phyloP scores from a whole-genome alignment of 345 rosid species.

The Luvunga scandens region DNA sequence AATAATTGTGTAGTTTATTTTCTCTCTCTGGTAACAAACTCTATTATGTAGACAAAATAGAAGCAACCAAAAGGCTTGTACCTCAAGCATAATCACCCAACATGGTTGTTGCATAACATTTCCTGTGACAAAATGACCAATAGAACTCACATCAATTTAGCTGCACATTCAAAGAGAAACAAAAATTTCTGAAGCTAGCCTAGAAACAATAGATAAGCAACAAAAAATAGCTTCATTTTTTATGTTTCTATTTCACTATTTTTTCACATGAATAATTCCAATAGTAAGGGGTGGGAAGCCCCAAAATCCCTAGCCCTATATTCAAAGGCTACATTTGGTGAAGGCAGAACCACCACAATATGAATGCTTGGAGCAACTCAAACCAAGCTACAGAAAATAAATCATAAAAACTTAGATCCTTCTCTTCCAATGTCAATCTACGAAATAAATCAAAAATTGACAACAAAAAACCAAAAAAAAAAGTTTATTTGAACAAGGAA shows the following conservation, averaged over 20 bases:
- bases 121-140: conserved; percentile 39
- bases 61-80: conserved; percentile 25
- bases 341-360: background rate
- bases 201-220: background rate
- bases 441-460: background rate
- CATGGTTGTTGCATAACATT: conserved; percentile 75
- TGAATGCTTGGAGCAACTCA: background rate
- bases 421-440: background rate
- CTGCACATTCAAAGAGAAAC: conserved; percentile 4
- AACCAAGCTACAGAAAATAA: background rate
- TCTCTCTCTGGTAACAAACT: background rate
- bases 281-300: background rate
- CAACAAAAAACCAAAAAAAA: background rate
- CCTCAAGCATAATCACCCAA: conserved; percentile 99
- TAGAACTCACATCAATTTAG: background rate
- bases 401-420: background rate
- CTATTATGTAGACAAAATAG: background rate
- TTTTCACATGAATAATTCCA: background rate
- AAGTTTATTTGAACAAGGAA: background rate
- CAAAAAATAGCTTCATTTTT: background rate
- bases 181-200: conserved; percentile 13
- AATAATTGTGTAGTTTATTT: background rate
- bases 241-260: too few species aligned
- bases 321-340: background rate
- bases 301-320: background rate